Percentiles rank a stretch among this genome's conserved stretches.
phyloP scores from a whole-genome alignment of 768 basidiomycete species.

The Podaxis sp. region DNA sequence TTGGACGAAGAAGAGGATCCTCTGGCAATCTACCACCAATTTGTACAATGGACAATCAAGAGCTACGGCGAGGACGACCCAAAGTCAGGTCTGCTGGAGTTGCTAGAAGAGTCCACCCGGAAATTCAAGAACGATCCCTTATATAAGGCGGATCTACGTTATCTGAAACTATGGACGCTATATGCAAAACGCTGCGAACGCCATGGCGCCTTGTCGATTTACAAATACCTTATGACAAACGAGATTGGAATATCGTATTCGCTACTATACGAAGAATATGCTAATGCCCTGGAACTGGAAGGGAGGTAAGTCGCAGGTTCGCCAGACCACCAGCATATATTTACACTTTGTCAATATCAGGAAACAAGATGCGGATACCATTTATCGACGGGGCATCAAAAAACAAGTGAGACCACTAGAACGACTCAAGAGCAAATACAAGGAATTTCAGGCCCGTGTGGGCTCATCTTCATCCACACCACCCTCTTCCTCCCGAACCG shows the following conservation, averaged over 20 bases:
- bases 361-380: constrained; percentile 71
- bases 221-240: constrained; percentile 68
- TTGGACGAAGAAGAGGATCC: constrained; percentile 82
- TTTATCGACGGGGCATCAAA: constrained; percentile 82
- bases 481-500: constrained; percentile 29
- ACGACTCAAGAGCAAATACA: constrained; percentile 77
- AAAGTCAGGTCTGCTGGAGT: constrained; percentile 70
- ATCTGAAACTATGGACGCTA: constrained; percentile 88
- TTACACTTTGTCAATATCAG: constrained; percentile 36
- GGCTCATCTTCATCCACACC: constrained; percentile 35
- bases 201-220: constrained; percentile 65
- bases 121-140: constrained; percentile 80
- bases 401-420: constrained; percentile 81
- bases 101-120: constrained; percentile 82
- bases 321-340: not conserved
- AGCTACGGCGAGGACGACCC: constrained; percentile 71
- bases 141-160: constrained; percentile 87
- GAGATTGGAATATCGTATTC: constrained; percentile 79
- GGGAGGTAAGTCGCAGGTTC: constrained; percentile 62
- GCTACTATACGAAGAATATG: constrained; percentile 90
- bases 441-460: constrained; percentile 72
- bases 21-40: constrained; percentile 80
- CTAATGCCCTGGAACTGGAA: constrained; percentile 69
- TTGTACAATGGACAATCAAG: constrained; percentile 87
- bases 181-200: constrained; percentile 82